Evolutionary conservation across 176 grass and related monocot species (phyloP).

Genomic region (Rhynchospora tenuis): DNA sequence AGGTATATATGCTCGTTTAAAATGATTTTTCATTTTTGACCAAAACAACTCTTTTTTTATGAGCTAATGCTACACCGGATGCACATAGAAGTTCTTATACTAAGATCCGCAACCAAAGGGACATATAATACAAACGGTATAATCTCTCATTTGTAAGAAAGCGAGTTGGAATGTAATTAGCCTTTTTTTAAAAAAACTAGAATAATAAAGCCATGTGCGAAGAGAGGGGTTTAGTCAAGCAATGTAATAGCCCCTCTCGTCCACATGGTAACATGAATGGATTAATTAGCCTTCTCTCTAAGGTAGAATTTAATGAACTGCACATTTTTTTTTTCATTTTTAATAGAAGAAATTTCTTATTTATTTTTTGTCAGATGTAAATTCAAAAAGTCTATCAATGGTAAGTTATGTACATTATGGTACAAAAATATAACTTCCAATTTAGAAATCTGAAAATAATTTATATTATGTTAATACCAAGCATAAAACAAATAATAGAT

Average conservation of each 20-base stretch:
- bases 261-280: constrained; percentile 15
- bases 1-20: not conserved
- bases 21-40: not conserved
- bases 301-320: not conserved
- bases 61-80: not conserved
- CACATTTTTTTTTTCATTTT: not conserved
- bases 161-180: not conserved
- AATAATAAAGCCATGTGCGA: not conserved
- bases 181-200: not conserved
- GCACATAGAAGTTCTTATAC: not conserved
- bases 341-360: not conserved
- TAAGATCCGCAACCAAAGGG: constrained; percentile 5
- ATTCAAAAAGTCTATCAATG: not conserved
- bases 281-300: not conserved
- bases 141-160: constrained; percentile 3
- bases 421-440: too few species aligned
- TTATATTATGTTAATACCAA: too few species aligned
- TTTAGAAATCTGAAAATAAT: too few species aligned
- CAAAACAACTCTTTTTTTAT: not conserved
- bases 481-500: too few species aligned
- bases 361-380: not conserved
- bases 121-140: not conserved
- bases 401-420: not conserved
- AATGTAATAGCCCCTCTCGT: not conserved
- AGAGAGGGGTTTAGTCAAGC: not conserved